Evolutionary conservation across 2,329 filamentous ascomycete species (phyloP).

Genomic region (Sporothrix luriei): DNA sequence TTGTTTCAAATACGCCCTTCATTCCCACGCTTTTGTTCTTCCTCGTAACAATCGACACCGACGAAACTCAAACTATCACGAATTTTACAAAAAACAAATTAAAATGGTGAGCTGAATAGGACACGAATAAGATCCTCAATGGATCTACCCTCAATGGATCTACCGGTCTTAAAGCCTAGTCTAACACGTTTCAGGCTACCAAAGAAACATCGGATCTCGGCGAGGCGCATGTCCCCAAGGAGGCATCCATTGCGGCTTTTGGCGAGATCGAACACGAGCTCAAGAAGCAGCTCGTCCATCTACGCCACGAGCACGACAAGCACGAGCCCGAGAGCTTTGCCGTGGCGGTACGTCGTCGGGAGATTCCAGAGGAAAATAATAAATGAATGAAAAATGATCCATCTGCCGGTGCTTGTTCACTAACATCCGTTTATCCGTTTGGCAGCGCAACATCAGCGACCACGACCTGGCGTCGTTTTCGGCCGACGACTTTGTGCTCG

Average conservation of each 20-base stretch:
- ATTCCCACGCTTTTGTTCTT: background rate
- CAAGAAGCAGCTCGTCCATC: constrained; percentile 54
- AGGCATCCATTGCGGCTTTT: constrained; percentile 56
- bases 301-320: constrained; percentile 51
- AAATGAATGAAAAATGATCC: too few relatives aligned
- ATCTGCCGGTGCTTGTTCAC: too few relatives aligned
- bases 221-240: constrained; percentile 52
- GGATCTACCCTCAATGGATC: too few relatives aligned
- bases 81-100: background rate
- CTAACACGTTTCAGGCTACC: constrained; percentile 47
- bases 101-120: background rate
- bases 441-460: constrained; percentile 44
- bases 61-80: background rate
- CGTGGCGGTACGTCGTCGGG: constrained; percentile 46
- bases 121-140: background rate
- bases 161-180: too few relatives aligned
- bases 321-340: constrained; percentile 59
- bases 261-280: constrained; percentile 54
- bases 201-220: constrained; percentile 57
- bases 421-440: background rate
- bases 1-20: too few relatives aligned
- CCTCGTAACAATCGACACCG: background rate
- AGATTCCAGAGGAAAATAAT: too few relatives aligned
- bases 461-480: constrained; percentile 45
- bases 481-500: constrained; percentile 48